Evolutionary conservation across 1,139 yeast species (phyloP), one percentile per base, ranked within the genome.

Genomic region (Saccharomyces pastorianus): DNA sequence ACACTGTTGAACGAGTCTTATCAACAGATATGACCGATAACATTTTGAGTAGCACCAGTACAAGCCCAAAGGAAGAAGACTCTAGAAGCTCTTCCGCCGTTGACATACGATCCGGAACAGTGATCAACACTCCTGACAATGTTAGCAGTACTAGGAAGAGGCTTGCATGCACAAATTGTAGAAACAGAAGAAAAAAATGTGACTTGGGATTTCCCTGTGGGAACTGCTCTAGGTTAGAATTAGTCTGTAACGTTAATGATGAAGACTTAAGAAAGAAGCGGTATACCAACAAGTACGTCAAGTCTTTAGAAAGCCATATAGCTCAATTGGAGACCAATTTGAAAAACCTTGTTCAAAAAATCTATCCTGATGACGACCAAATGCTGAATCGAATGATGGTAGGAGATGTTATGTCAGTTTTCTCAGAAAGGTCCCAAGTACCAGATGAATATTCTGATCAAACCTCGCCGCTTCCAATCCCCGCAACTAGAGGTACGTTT

Each of bases 181-280:
- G 73, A 47, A 62, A 62, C 17, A 60, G 71, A 53, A 61, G 73
- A 28, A 79, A 80, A 59, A 79, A 78, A 64, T 82, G 86, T 64
- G 76, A 79, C 60, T 70, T 74, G 53, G 74, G 73, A 8, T 68
- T 65, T 51, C 85, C 85, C 0, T 82, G 86, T 60, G 69, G 74
- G 25, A 74, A 74, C 51, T 82, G 86, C 64, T 64, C 66, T 26
- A 74, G 73, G 55, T 70, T 76, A 5, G 72, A 73, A 2, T 71
- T 75, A 11, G 79, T 76, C 49, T 82, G 86, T 63, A 71, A 79
- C 28, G 75, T 75, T 48, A 74, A 77, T n/a, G 73, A 75, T 7
- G 72, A 73, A 54, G 86, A 82, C 63, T 70, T 77, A 72, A 68
- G 86, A 50, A 80, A 79, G 61, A 77, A 75, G 57, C 69, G 85